Evolutionary conservation across 371 early-diverging fungal species (phyloP), one percentile per base, ranked within the genome.

Genomic region (Rhizopus arrhizus): DNA sequence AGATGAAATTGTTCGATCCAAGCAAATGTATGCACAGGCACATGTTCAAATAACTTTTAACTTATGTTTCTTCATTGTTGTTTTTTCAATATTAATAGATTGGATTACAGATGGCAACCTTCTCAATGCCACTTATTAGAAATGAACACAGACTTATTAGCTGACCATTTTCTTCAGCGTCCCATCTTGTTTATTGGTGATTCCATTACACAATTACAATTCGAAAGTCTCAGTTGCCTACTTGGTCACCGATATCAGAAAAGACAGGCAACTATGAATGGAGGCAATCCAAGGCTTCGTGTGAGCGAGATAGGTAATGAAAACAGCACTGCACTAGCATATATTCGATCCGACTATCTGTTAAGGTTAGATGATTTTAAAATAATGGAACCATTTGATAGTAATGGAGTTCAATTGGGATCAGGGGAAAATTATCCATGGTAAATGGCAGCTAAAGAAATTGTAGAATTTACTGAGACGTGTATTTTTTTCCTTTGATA

Each of bases 121-220:
- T 46, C 58, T 29, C 43, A 41, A 4, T 80, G 80, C 53, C 51
- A 50, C 13, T 6, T 77, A 10, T 48, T 75, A 22, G 59, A 63
- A 13, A 53, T 80, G 29, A 64, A 77, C 22, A 33, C 67, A n/a
- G 32, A 65, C 0, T 16, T 33, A 33, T 45, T 75, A 15, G 65
- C 77, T 29, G 43, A 66, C 3, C 77, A 80, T 34, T 53, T 80
- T 11, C 32, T 58, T 13, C 46, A 73, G 11, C 69, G 75, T 47
- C 77, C 80, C 1, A 41, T 80, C 3, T 50, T 80, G 7, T 70
- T 80, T 29, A 70, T 80, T 1, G 80, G 80, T 8, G 80, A 80
- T 45, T 77, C 77, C 2, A 80, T 80, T 47, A 77, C 75, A 42
- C 77, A 80, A 45, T 53, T 80, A 16, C 75, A 74, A 53, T 80